Base-by-base conservation (phyloP, 768 basidiomycete species). In the Xerocomellus amylosporus region DNA sequence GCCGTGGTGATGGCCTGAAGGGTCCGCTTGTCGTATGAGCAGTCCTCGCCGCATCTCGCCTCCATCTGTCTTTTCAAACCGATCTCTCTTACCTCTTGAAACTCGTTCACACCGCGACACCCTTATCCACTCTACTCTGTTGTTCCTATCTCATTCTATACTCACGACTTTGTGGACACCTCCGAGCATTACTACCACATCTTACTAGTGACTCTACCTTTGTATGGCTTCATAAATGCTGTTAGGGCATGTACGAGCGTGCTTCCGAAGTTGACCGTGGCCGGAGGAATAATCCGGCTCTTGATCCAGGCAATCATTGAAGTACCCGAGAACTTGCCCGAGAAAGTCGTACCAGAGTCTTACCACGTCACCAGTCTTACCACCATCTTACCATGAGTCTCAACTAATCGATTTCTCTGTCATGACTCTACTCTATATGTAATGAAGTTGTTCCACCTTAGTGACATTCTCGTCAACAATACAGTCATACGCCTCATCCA, bases 1-100 rank as follows among this genome's bases (percentile, higher is more conserved):
- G 81, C 17, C 77, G 83, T 20, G 90, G 90, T 14, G 87, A 87
- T 55, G 88, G 89, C 5, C 75, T 79, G 56, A 75, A 75, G 13
- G 88, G 86, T 15, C 71, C 77, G 12, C 79, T 87, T 26, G 72
- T 82, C 41, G 72, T 58, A 53, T 70, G 59, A 71, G 31, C 39
- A 31, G 9, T 24, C 51, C 12, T 14, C 26, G 6, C 37, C 30
- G 37, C 9, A 33, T 46, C 26, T 48, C 33, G 15, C 33, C 22
- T 50, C 37, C 22, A 34, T 30, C 55, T 59, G 15, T 55, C 54
- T 15, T 48, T 64, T 49, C 39, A 22, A 41, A 24, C 24, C 24
- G 24, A 15, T 9, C 43, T 4, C 6, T 31, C 40, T 55, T n/a
- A 48, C 59, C 12, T 48, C 13, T 33, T 45, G 28, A 46, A 30